A percentile compares a stretch with the other conserved stretches of the same genome.
Evolutionary conservation across 1,284 basidiomycete genomes (phyloP).

Genomic region (Ceratorhiza oryzae-sativae): DNA sequence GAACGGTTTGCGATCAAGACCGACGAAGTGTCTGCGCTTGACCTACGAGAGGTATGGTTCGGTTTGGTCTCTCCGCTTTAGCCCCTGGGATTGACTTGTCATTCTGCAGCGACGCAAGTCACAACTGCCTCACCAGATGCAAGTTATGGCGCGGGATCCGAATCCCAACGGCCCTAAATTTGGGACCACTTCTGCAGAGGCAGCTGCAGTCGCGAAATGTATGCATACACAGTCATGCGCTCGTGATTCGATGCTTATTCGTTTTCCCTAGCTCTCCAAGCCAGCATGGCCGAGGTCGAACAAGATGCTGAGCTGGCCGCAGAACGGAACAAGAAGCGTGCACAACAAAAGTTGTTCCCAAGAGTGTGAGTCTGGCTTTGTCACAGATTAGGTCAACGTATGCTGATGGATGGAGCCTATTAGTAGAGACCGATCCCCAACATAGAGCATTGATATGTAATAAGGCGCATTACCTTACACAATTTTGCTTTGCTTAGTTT

Average conservation of each 20-base stretch:
- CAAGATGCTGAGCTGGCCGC: slow-evolving; percentile 34
- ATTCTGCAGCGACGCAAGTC: slow-evolving; percentile 21
- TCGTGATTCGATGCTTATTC: background rate
- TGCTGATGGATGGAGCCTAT: background rate
- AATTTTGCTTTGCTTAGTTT: slow-evolving; percentile 10
- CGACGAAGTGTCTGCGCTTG: slow-evolving; percentile 29
- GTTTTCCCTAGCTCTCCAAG: slow-evolving; percentile 13
- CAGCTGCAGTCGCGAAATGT: slow-evolving; percentile 29
- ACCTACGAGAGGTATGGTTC: slow-evolving; percentile 21
- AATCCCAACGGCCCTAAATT: slow-evolving; percentile 30
- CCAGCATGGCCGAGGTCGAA: slow-evolving; percentile 21
- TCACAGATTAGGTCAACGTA: background rate
- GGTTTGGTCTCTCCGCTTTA: background rate
- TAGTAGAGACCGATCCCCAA: slow-evolving; percentile 32
- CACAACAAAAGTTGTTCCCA: slow-evolving; percentile 24
- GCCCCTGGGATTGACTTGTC: background rate
- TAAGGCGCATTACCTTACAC: background rate
- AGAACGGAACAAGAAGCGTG: slow-evolving; percentile 22
- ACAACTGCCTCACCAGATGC: slow-evolving; percentile 32
- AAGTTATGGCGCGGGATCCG: slow-evolving; percentile 33
- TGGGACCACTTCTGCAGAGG: slow-evolving; percentile 24
- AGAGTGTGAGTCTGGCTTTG: slow-evolving; percentile 11
- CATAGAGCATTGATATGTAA: background rate
- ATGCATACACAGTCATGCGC: background rate
- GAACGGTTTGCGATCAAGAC: slow-evolving; percentile 62